Evolutionary conservation across 306 rosid genomes (phyloP).

Genomic region (Castanea crenata): DNA sequence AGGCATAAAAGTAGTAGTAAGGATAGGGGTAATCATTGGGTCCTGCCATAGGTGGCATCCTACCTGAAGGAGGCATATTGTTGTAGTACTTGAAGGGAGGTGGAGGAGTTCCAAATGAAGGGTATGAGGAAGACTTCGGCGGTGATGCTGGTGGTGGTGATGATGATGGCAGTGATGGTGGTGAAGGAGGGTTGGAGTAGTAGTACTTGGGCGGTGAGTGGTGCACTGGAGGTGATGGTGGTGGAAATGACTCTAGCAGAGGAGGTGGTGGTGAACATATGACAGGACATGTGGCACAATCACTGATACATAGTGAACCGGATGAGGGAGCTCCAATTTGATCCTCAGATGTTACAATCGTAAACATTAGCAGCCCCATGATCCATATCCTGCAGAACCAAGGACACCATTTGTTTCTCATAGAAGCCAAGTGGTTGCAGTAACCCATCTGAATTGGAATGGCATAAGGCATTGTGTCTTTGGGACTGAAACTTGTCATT

Average conservation of each 20-base stretch:
- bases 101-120: conserved; percentile 43
- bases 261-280: conserved; percentile 71
- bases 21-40: conserved; percentile 53
- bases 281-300: conserved; percentile 70
- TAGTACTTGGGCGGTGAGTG: conserved; percentile 23
- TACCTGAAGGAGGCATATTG: conserved; percentile 43
- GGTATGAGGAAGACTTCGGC: conserved; percentile 27
- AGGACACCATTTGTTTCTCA: conserved; percentile 12
- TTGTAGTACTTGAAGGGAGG: conserved; percentile 36
- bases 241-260: conserved; percentile 29
- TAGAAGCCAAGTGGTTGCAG: conserved; percentile 15
- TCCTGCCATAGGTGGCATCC: conserved; percentile 30
- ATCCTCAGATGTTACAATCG: conserved; percentile 27
- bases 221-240: conserved; percentile 24
- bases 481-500: conserved; percentile 11
- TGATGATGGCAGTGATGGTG: conserved; percentile 16
- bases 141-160: conserved; percentile 26
- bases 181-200: conserved; percentile 17
- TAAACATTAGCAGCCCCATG: conserved; percentile 31
- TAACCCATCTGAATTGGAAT: conserved; percentile 27
- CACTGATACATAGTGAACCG: conserved; percentile 60
- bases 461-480: background rate
- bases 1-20: conserved; percentile 55
- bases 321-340: conserved; percentile 28
- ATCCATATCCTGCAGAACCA: conserved; percentile 36